phyloP scores from a whole-genome alignment of 495 filamentous ascomycete genomes.

The Daldinia loculata region DNA sequence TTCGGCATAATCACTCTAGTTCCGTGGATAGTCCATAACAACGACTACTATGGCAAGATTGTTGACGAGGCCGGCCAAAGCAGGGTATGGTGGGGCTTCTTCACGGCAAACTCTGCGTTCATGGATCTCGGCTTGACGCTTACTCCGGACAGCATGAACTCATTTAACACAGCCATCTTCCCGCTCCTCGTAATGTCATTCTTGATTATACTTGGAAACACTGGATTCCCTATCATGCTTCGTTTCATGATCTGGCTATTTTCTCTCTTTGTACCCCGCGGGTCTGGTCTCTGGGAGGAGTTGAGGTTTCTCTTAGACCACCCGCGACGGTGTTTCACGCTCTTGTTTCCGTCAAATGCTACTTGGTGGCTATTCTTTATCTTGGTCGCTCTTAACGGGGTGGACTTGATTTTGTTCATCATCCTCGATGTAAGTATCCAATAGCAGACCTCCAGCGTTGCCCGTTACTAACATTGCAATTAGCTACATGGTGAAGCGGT shows the following conservation, averaged over 20 bases:
- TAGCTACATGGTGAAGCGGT: conserved; percentile 75
- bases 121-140: conserved; percentile 88
- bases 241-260: conserved; percentile 85
- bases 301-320: conserved; percentile 90
- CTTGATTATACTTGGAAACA: conserved; percentile 92
- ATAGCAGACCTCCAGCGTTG: neutral
- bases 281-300: conserved; percentile 82
- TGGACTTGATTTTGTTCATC: conserved; percentile 89
- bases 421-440: conserved; percentile 77
- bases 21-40: conserved; percentile 77
- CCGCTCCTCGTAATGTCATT: conserved; percentile 79
- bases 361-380: conserved; percentile 96
- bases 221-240: conserved; percentile 92
- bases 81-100: conserved; percentile 90
- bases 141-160: conserved; percentile 91
- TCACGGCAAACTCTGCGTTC: conserved; percentile 84
- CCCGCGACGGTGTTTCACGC: conserved; percentile 91
- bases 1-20: conserved; percentile 75
- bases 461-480: conserved; percentile 33
- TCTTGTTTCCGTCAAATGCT: conserved; percentile 88
- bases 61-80: conserved; percentile 69
- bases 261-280: conserved; percentile 65
- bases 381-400: conserved; percentile 78
- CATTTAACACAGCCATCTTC: conserved; percentile 78
- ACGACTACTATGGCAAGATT: conserved; percentile 65